Conservation (phyloP, 2,329 filamentous ascomycete genomes). For the Colletotrichum ledebouriae region DNA sequence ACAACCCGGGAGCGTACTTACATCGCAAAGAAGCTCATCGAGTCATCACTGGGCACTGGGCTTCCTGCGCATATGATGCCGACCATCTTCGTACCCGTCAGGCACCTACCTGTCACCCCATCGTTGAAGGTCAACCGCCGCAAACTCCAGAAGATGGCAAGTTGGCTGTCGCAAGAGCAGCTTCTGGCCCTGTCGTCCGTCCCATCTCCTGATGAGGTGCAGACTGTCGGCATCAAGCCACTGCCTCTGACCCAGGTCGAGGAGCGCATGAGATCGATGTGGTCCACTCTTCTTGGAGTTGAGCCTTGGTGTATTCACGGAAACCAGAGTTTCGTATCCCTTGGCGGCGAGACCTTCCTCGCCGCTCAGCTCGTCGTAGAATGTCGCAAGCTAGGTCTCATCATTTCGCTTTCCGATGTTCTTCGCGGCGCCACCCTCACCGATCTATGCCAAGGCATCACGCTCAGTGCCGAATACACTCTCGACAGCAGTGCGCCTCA, state of each 20-base stretch:
- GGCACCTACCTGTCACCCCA: constrained; percentile 61
- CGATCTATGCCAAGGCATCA: constrained; percentile 58
- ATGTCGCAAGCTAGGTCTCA: constrained; percentile 59
- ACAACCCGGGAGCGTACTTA: constrained; percentile 59
- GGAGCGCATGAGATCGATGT: constrained; percentile 61
- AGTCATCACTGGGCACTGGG: constrained; percentile 55
- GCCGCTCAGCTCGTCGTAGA: constrained; percentile 59
- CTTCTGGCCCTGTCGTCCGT: constrained; percentile 57
- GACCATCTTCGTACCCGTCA: constrained; percentile 62
- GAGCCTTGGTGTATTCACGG: constrained; percentile 57
- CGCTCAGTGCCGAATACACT: constrained; percentile 39
- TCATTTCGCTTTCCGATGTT: constrained; percentile 58
- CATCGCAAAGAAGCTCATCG: constrained; percentile 59
- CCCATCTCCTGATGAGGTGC: constrained; percentile 53
- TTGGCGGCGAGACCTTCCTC: constrained; percentile 61
- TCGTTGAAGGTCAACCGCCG: constrained; percentile 65
- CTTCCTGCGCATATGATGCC: constrained; percentile 61
- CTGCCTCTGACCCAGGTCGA: constrained; percentile 63
- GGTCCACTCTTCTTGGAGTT: constrained; percentile 59
- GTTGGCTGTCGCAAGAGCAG: constrained; percentile 58
- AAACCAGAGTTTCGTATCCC: constrained; percentile 59
- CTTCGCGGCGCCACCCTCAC: constrained; percentile 57
- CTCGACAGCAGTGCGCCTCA: constrained; percentile 21
- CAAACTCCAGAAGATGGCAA: constrained; percentile 60
- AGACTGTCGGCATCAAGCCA: constrained; percentile 56